phyloP scores from a whole-genome alignment of 2,329 filamentous ascomycete genomes.

The Teratosphaeria nubilosa region DNA sequence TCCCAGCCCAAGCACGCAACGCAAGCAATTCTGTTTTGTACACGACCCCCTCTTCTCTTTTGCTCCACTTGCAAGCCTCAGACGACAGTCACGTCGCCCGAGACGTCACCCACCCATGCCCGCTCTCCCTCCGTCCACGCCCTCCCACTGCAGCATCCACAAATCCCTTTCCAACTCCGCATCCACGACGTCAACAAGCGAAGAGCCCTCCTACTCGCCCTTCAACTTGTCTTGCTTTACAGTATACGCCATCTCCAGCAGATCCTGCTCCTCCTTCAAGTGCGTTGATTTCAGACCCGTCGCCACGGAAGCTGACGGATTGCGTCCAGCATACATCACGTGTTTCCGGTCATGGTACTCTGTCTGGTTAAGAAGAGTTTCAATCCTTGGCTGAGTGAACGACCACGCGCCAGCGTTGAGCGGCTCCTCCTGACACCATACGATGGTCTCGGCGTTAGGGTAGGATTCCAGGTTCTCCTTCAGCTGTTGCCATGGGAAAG shows the following conservation, averaged over 20 bases:
- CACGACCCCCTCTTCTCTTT: background rate
- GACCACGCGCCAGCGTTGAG: slow-evolving; percentile 95
- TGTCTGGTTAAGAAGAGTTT: slow-evolving; percentile 90
- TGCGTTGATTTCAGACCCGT: slow-evolving; percentile 84
- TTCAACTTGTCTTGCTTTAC: slow-evolving; percentile 57
- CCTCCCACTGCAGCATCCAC: background rate
- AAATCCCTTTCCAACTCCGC: background rate
- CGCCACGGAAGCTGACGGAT: slow-evolving; percentile 86
- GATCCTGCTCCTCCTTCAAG: slow-evolving; percentile 82
- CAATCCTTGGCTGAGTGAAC: slow-evolving; percentile 93
- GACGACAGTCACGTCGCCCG: background rate
- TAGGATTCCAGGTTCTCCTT: slow-evolving; percentile 95
- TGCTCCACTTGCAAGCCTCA: too few relatives aligned
- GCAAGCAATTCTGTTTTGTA: background rate
- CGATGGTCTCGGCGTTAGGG: slow-evolving; percentile 93
- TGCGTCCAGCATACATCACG: slow-evolving; percentile 92
- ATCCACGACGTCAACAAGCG: background rate
- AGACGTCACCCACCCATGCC: background rate
- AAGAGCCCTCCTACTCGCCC: slow-evolving; percentile 27
- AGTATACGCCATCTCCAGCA: slow-evolving; percentile 56
- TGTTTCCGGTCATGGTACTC: slow-evolving; percentile 87
- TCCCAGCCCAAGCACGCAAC: background rate
- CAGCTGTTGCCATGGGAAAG: slow-evolving; percentile 96
- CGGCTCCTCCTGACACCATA: slow-evolving; percentile 96
- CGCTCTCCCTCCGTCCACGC: background rate